Evolutionary conservation across 1,284 basidiomycete genomes (phyloP).

Genomic region (Trametes sp.): DNA sequence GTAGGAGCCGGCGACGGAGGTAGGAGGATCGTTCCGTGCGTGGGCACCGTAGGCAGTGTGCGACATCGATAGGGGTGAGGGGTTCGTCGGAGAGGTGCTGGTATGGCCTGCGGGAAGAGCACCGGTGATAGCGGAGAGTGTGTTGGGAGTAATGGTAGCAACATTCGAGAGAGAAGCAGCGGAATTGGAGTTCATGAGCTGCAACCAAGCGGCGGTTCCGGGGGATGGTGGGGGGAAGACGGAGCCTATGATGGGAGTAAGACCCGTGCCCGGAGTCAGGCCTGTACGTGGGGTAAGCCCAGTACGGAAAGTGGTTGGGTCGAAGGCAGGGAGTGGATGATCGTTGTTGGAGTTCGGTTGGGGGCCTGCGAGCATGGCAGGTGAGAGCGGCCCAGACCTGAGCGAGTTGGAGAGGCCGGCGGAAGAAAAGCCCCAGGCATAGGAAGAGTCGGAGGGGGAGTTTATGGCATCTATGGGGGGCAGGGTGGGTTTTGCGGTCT

Average conservation of each 20-base stretch:
- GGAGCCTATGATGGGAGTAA: constrained; percentile 82
- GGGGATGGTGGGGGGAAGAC: constrained; percentile 89
- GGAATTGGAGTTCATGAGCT: constrained; percentile 83
- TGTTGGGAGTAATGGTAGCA: constrained; percentile 90
- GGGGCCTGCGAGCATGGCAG: constrained; percentile 94
- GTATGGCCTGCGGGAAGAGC: constrained; percentile 52
- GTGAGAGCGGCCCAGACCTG: constrained; percentile 89
- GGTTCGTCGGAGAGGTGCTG: constrained; percentile 32
- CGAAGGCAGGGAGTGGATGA: constrained; percentile 58
- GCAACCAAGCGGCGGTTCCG: constrained; percentile 91
- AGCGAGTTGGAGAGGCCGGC: constrained; percentile 76
- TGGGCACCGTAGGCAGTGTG: constrained; percentile 42
- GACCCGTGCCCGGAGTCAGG: constrained; percentile 78
- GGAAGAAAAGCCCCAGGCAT: constrained; percentile 74
- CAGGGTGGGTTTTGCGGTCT: constrained; percentile 66
- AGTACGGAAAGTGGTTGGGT: constrained; percentile 79
- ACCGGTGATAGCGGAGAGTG: constrained; percentile 82
- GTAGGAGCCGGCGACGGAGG: constrained; percentile 44
- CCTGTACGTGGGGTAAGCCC: constrained; percentile 84
- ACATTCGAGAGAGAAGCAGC: constrained; percentile 60
- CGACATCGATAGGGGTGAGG: constrained; percentile 44
- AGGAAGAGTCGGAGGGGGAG: constrained; percentile 81
- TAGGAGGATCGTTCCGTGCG: constrained; percentile 43
- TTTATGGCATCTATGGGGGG: constrained; percentile 89
- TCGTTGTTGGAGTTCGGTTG: constrained; percentile 51